Base-by-base conservation (phyloP, 2,329 filamentous ascomycete species). In the Penicillium capsulatum region DNA sequence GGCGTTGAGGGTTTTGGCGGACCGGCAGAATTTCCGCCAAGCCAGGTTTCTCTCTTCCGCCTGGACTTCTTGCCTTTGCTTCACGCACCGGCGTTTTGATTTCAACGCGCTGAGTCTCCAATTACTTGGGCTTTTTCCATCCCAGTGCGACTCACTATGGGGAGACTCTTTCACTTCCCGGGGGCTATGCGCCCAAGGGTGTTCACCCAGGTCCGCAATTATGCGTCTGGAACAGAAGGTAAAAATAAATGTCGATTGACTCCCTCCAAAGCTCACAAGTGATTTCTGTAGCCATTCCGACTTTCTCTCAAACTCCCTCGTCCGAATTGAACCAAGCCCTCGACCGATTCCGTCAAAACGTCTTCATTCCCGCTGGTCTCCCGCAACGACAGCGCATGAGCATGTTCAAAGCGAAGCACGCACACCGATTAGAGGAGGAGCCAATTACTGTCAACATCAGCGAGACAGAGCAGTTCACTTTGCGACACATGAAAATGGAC, bases 291-390 rank as follows among this genome's bases (percentile, higher is more conserved):
- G 59, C 55, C 24, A 57, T 71, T 27, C 68, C 68, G 8, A 57
- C 53, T 4, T 71, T 71, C 50, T 49, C 51, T 19, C 58, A 61
- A 10, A 66, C 66, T 34, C 58, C 60, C 11, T 67, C 65, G 17
- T 47, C 62, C 34, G 63, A 70, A 50, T 56, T 71, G 40, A 61
- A 70, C 47, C 48, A 61, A 30, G 54, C 65, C 34, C 60, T 72
- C 20, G 49, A 58, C 17, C 58, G 56, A 42, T 69, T 67, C 53
- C 68, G 69, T 47, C 51, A 70, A 44, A 61, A 65, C 28, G 56
- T 71, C 34, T 71, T 72, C 52, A 65, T 70, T 20, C 69, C 69
- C 17, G 59, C 57, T 34, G 60, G 61, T 26, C 60, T 72, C 3
- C 51, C 55, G 24, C 42, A 53, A 4, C 57, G 57, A 29, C 68